Evolutionary conservation across 768 basidiomycete species (phyloP), one percentile per base, ranked within the genome.

Genomic region (Coprinopsis strossmayeri): DNA sequence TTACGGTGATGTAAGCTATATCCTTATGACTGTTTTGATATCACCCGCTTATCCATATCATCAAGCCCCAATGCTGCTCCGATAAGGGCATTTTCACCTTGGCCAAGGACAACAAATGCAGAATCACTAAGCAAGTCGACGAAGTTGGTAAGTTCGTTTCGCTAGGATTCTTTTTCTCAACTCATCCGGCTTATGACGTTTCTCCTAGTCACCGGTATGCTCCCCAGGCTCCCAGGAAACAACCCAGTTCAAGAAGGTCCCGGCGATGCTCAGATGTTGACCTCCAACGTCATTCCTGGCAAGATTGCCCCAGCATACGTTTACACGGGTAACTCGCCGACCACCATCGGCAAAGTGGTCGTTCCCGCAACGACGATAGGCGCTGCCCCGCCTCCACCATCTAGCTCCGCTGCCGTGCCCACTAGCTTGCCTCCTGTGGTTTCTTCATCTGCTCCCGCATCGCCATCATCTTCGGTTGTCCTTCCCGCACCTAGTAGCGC

Each of bases 181-280:
- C n/a, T 2, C 20, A 15, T 32, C 13, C 11, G 18, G 53, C 54
- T 20, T 34, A 24, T 38, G 17, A 37, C 28, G 10, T 21, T 30
- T 39, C 49, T 25, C 17, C 30, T 47, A 78, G 77, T 68, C 11
- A 70, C 69, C 28, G 77, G 77, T 38, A 76, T 66, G 3, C 50
- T 79, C 38, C 20, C 58, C 25, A 64, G 66, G 27, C 72, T 79
- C 35, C 77, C 76, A 2, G 77, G 77, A 30, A 77, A 78, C 62
- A 78, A 78, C 59, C 75, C 76, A 9, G 71, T 79, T 13, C 68
- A 71, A 47, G 57, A 58, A 4, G 66, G 59, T 38, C 71, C 69
- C 20, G 51, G 50, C 30, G 56, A 51, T 32, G 73, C 71, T 11
- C 58, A 58, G 2, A 57, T 63, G 48, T 64, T 59, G 52, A 21